These are phyloP conservation scores for Silene coronaria DNA, from an alignment of 179 eudicot genomes.

Conservation along the genomic window DNA sequence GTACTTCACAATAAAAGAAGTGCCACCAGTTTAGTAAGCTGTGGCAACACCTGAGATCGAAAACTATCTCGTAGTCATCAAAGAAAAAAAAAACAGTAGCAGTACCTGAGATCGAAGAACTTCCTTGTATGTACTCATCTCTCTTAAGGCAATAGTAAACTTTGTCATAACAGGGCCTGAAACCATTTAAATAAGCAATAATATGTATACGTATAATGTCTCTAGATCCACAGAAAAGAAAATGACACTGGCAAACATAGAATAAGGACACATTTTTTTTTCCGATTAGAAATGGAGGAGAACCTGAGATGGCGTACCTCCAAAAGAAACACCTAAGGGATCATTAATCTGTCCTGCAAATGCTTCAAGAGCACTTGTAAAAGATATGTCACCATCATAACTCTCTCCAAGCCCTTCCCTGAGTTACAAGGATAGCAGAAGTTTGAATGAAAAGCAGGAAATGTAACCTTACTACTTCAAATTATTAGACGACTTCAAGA, in stretches of 20 bases:
- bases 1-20: no score
- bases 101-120: constrained; percentile 76
- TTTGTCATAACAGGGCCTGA: constrained; percentile 85
- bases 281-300: constrained; percentile 7
- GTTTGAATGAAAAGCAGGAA: constrained; percentile 6
- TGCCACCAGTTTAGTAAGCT: no score
- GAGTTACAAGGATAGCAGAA: constrained; percentile 19
- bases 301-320: constrained; percentile 45
- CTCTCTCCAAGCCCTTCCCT: constrained; percentile 98
- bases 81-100: not conserved
- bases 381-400: constrained; percentile 71
- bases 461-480: not conserved
- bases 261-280: not conserved
- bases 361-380: constrained; percentile 69
- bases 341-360: constrained; percentile 72
- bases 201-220: not conserved
- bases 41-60: no score
- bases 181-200: constrained; percentile 1
- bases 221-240: not conserved
- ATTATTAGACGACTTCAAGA: not conserved
- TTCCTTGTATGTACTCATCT: constrained; percentile 87
- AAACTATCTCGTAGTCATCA: not conserved
- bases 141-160: constrained; percentile 72
- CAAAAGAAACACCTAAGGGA: constrained; percentile 63
- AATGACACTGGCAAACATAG: not conserved